These are phyloP conservation scores for Oryza longistaminata DNA, from an alignment of 176 grass and related monocot genomes.

Conservation along the genomic window DNA sequence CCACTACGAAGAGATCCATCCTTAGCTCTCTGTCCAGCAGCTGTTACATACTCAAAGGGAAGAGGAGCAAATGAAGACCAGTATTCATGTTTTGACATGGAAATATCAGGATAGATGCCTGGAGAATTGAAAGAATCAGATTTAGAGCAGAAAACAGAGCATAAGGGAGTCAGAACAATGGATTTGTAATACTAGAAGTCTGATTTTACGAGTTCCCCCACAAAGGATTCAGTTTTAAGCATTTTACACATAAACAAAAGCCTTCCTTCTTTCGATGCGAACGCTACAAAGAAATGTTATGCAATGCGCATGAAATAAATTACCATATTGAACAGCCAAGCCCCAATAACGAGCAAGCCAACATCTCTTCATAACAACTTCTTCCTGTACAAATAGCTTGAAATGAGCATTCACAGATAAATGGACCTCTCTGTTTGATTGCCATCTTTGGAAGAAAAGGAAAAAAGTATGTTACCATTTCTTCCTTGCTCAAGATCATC, in stretches of 20 bases:
- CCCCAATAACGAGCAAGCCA: constrained; percentile 98
- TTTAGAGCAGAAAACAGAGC: constrained; percentile 1
- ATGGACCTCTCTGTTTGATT: constrained; percentile 7
- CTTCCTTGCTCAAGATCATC: constrained; percentile 90
- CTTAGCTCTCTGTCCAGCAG: constrained; percentile 86
- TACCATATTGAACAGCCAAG: constrained; percentile 83
- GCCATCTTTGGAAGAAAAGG: constrained; percentile 19
- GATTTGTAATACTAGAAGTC: background rate
- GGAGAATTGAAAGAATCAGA: constrained; percentile 36
- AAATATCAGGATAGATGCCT: constrained; percentile 92
- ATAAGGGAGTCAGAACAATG: background rate
- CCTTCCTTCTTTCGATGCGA: background rate
- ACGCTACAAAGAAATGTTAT: background rate
- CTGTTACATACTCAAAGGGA: constrained; percentile 83
- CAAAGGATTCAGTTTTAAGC: background rate
- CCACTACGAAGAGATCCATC: constrained; percentile 50
- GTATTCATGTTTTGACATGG: constrained; percentile 78
- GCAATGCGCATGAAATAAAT: background rate
- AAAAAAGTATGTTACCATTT: constrained; percentile 62
- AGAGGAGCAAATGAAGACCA: constrained; percentile 97
- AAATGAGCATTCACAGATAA: constrained; percentile 19
- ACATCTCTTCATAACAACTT: constrained; percentile 91
- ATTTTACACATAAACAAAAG: background rate
- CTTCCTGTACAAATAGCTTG: constrained; percentile 56
- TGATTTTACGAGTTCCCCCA: background rate